Evolutionary conservation across 2,329 filamentous ascomycete species (phyloP).

Genomic region (Macrophomina pseudophaseolina): DNA sequence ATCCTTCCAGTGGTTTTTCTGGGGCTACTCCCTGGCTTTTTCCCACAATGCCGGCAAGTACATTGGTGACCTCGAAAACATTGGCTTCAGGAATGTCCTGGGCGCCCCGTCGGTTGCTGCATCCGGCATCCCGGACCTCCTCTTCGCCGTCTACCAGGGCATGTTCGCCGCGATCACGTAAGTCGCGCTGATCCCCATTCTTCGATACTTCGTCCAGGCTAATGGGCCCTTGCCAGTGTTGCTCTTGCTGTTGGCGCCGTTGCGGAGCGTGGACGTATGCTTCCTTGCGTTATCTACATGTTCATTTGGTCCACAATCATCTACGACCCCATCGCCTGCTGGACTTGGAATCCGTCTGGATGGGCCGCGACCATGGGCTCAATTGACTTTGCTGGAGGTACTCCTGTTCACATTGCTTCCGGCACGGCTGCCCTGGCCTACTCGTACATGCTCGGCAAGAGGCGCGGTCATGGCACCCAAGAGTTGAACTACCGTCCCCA

Average conservation of each 20-base stretch:
- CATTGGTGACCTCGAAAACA: conserved; percentile 79
- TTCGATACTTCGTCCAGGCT: conserved; percentile 7
- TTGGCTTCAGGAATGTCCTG: conserved; percentile 78
- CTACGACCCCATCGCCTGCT: conserved; percentile 92
- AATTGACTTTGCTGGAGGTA: conserved; percentile 87
- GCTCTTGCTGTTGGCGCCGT: conserved; percentile 84
- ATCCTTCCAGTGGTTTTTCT: conserved; percentile 95
- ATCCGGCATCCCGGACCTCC: conserved; percentile 74
- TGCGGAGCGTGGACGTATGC: conserved; percentile 85
- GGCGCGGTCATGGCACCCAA: conserved; percentile 81
- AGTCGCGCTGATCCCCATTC: conserved; percentile 42
- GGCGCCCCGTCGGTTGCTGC: conserved; percentile 77
- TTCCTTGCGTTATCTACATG: conserved; percentile 89
- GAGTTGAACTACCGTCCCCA: conserved; percentile 91
- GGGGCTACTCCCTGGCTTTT: conserved; percentile 85
- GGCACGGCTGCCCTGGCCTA: conserved; percentile 85
- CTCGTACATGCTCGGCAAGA: conserved; percentile 88
- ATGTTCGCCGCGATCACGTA: conserved; percentile 90
- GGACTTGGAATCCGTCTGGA: conserved; percentile 87
- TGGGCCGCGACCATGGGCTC: conserved; percentile 83
- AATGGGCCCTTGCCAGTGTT: conserved; percentile 57
- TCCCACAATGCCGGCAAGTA: conserved; percentile 77
- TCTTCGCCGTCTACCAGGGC: conserved; percentile 86
- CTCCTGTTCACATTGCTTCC: conserved; percentile 86
- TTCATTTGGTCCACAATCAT: conserved; percentile 89